phyloP scores from a whole-genome alignment of 345 rosid species.

The Garcia nutans region DNA sequence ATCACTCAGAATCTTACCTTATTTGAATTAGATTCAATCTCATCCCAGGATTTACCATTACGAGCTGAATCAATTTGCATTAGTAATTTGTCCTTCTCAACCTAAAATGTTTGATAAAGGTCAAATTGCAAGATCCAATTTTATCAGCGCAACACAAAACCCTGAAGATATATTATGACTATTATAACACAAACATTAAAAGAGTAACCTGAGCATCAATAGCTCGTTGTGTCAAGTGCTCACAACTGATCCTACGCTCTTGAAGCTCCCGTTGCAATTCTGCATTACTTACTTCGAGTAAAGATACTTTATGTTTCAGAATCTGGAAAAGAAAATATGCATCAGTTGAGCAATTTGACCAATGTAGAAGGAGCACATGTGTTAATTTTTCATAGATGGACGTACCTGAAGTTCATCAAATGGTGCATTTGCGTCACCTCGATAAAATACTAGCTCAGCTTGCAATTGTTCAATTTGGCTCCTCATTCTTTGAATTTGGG shows the following conservation, averaged over 20 bases:
- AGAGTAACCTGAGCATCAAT: slow-evolving; percentile 74
- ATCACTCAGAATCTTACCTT: slow-evolving; percentile 41
- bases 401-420: slow-evolving; percentile 92
- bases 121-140: background rate
- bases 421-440: slow-evolving; percentile 59
- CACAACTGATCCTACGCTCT: slow-evolving; percentile 61
- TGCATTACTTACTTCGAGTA: slow-evolving; percentile 82
- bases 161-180: background rate
- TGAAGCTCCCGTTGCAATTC: slow-evolving; percentile 79
- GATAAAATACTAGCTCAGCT: slow-evolving; percentile 74
- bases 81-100: slow-evolving; percentile 79
- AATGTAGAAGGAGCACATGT: background rate
- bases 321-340: slow-evolving; percentile 43
- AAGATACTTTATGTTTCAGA: slow-evolving; percentile 73
- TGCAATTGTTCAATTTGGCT: slow-evolving; percentile 95
- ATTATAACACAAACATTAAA: slow-evolving; percentile 5
- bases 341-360: slow-evolving; percentile 19
- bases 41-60: slow-evolving; percentile 87
- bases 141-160: background rate
- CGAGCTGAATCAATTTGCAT: slow-evolving; percentile 78
- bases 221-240: slow-evolving; percentile 74
- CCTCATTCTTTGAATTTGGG: slow-evolving; percentile 81
- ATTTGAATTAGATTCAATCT: slow-evolving; percentile 54
- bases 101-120: slow-evolving; percentile 38
- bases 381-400: background rate